A percentile compares a stretch with the other conserved stretches of the same genome.
These are phyloP conservation scores for Penicillium bovifimosum DNA, from an alignment of 495 filamentous ascomycete species.

Conservation along the genomic window DNA sequence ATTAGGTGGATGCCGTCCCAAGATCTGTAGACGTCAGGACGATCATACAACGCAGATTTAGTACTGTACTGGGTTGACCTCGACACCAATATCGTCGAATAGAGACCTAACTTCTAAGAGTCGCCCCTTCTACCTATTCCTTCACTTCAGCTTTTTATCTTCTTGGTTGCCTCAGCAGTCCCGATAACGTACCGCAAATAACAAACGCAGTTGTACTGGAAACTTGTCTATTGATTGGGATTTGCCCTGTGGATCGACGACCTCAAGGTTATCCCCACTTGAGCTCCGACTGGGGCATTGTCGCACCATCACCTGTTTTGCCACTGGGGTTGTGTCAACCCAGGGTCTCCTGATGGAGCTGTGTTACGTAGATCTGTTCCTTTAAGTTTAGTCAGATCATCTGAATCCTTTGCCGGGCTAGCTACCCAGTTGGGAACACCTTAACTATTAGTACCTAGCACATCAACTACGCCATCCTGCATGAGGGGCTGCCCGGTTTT, in stretches of 20 bases:
- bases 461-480: neutral
- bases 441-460: neutral
- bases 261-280: conserved; percentile 1
- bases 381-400: neutral
- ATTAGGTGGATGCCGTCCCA: no score
- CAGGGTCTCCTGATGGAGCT: neutral
- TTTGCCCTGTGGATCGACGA: conserved; percentile 10
- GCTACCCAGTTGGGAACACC: neutral
- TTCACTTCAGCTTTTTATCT: no score
- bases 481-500: neutral
- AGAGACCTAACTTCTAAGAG: no score
- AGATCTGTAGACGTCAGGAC: no score
- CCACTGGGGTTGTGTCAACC: conserved; percentile 2
- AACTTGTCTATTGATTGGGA: neutral
- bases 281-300: conserved; percentile 10
- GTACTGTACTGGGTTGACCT: no score
- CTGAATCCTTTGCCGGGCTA: neutral
- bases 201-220: no score
- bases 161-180: no score
- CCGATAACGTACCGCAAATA: no score
- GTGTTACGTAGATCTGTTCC: conserved; percentile 1
- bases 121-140: no score
- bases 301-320: conserved; percentile 20
- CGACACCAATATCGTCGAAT: no score
- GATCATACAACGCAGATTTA: no score